phyloP scores from a whole-genome alignment of 768 basidiomycete species.

The Royoungia palumana region DNA sequence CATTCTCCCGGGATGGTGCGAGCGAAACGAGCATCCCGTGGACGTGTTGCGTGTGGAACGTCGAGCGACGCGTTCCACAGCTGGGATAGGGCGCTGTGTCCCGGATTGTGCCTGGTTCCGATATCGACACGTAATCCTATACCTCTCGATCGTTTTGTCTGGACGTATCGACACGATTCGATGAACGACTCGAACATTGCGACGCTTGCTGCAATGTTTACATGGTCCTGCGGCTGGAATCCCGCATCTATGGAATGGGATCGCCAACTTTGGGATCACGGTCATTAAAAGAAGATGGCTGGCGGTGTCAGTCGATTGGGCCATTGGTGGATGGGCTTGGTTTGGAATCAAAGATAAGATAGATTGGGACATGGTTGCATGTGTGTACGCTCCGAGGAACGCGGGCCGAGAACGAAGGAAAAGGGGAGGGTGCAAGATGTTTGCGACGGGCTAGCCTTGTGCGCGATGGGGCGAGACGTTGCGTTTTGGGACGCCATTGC shows the following conservation, averaged over 20 bases:
- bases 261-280: constrained; percentile 10
- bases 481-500: too few species aligned
- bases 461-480: too few species aligned
- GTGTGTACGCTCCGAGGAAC: constrained; percentile 9
- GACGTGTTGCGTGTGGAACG: too few species aligned
- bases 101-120: too few species aligned
- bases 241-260: background rate
- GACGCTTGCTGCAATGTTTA: background rate
- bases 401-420: constrained; percentile 9
- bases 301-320: constrained; percentile 2
- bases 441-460: too few species aligned
- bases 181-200: background rate
- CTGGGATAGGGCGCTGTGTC: too few species aligned
- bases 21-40: background rate
- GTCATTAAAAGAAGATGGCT: constrained; percentile 12
- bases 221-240: too few species aligned
- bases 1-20: constrained; percentile 2
- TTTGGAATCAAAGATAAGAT: constrained; percentile 18
- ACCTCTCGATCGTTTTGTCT: too few species aligned
- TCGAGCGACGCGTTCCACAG: too few species aligned
- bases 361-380: background rate
- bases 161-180: too few species aligned
- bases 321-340: constrained; percentile 1
- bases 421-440: background rate
- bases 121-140: too few species aligned